phyloP scores from a whole-genome alignment of 2,329 filamentous ascomycete species.

The Cladosporium sp. region DNA sequence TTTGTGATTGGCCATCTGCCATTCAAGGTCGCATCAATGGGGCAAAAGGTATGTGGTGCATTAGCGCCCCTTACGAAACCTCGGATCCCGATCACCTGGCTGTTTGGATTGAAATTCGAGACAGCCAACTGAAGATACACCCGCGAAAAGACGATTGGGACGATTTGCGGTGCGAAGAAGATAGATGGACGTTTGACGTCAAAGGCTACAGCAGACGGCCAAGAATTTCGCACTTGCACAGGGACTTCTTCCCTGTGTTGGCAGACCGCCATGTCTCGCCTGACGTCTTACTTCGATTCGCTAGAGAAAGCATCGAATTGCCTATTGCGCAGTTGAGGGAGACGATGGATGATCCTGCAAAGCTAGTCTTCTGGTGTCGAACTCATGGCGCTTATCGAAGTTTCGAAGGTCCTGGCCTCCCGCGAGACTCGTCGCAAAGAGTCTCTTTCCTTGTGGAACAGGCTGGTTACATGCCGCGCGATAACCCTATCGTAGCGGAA shows the following conservation, averaged over 20 bases:
- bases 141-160: conserved; percentile 11
- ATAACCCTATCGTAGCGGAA: not conserved
- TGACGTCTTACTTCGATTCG: conserved; percentile 44
- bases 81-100: conserved; percentile 38
- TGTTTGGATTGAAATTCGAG: conserved; percentile 61
- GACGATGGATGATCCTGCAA: conserved; percentile 48
- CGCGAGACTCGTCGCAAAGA: not conserved
- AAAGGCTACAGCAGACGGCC: conserved; percentile 42
- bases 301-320: conserved; percentile 47
- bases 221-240: not conserved
- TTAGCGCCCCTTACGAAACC: conserved; percentile 49
- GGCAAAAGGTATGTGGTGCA: conserved; percentile 72
- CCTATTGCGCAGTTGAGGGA: conserved; percentile 52
- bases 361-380: conserved; percentile 35
- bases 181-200: conserved; percentile 49
- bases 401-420: not conserved
- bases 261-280: conserved; percentile 53
- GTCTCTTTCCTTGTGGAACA: not conserved
- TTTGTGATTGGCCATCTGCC: conserved; percentile 55
- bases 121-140: conserved; percentile 66
- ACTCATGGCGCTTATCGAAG: too few species aligned
- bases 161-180: not conserved
- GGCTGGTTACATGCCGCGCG: not conserved
- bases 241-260: conserved; percentile 58
- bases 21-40: conserved; percentile 68